Base-by-base conservation (phyloP, 352 stramenopile genomes). In the Globisporangium irregulare region DNA sequence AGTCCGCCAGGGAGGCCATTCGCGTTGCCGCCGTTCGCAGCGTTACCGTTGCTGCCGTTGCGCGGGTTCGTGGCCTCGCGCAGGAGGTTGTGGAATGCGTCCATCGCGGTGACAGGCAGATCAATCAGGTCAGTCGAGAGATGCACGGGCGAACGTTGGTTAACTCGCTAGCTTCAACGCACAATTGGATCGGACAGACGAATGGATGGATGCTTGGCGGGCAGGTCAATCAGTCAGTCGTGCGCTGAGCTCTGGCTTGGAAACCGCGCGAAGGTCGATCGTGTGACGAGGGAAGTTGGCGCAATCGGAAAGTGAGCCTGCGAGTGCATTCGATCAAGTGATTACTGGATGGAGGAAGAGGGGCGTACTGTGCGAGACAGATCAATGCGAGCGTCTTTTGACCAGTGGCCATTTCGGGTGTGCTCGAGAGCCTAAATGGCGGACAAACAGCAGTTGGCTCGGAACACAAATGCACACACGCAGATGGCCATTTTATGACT, bases 81-180 rank as follows among this genome's bases (percentile, higher is more conserved):
- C 54, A 93, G 74, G 34, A 93, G 69, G 70, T 93, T 93, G 66
- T 93, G 82, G 72, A 93, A 91, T 53, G 78, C 78, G 70, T 93
- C 83, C 85, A 93, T 93, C 18, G 43, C 43, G 43, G 18, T 18
- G 43, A 24, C 3, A 51, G 43, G 18, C 43, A 51, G 43, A 22
- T 51, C 29, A 32, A 32, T 32, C 43, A 50, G 43, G 18, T 50
- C 43, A 6, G 8, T n/a, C n/a, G 41, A 50, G 41, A n/a, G 7
- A 20, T 6, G 54, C 15, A 20, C 24, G 34, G 25, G 12, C 55
- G 55, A 6, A 20, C 24, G 34, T 46, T 7, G 18, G 55, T 29
- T 54, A 5, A 27, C 20, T 15, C 48, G 22, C 27, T 14, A 56
- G 59, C 60, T 59, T 66, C 60, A 66, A 66, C 60, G 50, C 43